A percentile compares a stretch with the other conserved stretches of the same genome.
Evolutionary conservation across 116 monocot genomes (phyloP).

Genomic region (Zostera marina): DNA sequence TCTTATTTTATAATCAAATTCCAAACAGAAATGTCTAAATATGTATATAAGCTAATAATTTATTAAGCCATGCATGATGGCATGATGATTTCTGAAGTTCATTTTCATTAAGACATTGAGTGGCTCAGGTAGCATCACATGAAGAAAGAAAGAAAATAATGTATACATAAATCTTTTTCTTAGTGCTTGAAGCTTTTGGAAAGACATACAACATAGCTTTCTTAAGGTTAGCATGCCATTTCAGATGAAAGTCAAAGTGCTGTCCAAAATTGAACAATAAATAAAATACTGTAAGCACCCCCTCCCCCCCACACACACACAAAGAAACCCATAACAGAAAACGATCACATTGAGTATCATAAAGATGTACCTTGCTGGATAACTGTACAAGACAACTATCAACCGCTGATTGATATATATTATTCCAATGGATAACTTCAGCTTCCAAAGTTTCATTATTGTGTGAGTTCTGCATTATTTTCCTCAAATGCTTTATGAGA

Average conservation of each 20-base stretch:
- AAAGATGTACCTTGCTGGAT: conserved; percentile 45
- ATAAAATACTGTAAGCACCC: neutral
- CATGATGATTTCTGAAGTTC: too few relatives aligned
- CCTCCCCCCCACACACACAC: neutral
- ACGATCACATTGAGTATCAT: neutral
- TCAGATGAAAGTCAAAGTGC: neutral
- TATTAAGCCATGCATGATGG: too few relatives aligned
- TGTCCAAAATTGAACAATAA: neutral
- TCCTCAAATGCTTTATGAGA: conserved; percentile 65
- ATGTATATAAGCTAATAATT: neutral
- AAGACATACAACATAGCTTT: neutral
- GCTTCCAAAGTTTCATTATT: conserved; percentile 14
- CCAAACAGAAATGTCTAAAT: neutral
- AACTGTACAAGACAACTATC: conserved; percentile 79
- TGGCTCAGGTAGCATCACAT: too few relatives aligned
- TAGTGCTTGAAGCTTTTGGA: too few relatives aligned
- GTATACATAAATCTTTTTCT: too few relatives aligned
- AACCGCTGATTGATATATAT: conserved; percentile 35
- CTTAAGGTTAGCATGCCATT: neutral
- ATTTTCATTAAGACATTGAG: too few relatives aligned
- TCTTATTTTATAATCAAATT: conserved; percentile 2
- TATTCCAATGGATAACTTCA: conserved; percentile 42
- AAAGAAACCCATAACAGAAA: neutral
- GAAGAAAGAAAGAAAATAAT: too few relatives aligned
- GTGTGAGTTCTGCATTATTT: conserved; percentile 42